Conservation (phyloP, 164 flowering plant species). For the Saururus chinensis region DNA sequence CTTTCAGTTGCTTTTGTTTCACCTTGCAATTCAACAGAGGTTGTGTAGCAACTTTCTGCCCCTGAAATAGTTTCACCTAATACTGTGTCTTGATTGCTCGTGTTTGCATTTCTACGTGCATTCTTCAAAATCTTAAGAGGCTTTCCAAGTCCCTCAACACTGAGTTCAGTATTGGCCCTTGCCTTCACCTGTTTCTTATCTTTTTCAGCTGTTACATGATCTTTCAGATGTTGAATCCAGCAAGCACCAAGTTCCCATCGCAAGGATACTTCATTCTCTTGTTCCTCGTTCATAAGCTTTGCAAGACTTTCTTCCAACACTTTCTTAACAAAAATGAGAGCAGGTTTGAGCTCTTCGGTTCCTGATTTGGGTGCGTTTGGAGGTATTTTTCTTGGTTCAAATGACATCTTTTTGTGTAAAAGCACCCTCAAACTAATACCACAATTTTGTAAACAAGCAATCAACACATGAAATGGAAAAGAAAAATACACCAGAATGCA, state of each 20-base stretch:
- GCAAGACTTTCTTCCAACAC: constrained; percentile 67
- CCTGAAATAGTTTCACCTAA: neutral
- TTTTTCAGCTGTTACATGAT: constrained; percentile 76
- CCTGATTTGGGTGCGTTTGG: constrained; percentile 26
- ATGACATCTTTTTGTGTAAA: constrained; percentile 47
- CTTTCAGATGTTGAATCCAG: constrained; percentile 98
- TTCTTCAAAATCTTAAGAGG: constrained; percentile 68
- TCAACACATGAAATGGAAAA: neutral
- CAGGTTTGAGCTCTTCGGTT: constrained; percentile 38
- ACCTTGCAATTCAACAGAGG: constrained; percentile 26
- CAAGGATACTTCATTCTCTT: constrained; percentile 31
- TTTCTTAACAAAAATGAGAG: constrained; percentile 50
- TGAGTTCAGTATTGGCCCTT: constrained; percentile 60
- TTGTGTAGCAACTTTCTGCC: constrained; percentile 21
- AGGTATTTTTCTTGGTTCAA: constrained; percentile 12
- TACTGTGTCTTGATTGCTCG: neutral
- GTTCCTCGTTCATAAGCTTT: constrained; percentile 62
- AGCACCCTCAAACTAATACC: constrained; percentile 75
- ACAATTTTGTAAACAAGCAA: constrained; percentile 1
- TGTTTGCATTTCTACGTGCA: constrained; percentile 44
- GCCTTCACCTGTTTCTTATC: constrained; percentile 66
- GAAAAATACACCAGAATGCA: neutral
- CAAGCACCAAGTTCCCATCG: constrained; percentile 99
- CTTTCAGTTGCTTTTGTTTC: constrained; percentile 38
- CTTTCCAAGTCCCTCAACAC: constrained; percentile 91